These are phyloP conservation scores for Trichoderma lentiforme DNA, from an alignment of 2,329 filamentous ascomycete species.

Conservation along the genomic window DNA sequence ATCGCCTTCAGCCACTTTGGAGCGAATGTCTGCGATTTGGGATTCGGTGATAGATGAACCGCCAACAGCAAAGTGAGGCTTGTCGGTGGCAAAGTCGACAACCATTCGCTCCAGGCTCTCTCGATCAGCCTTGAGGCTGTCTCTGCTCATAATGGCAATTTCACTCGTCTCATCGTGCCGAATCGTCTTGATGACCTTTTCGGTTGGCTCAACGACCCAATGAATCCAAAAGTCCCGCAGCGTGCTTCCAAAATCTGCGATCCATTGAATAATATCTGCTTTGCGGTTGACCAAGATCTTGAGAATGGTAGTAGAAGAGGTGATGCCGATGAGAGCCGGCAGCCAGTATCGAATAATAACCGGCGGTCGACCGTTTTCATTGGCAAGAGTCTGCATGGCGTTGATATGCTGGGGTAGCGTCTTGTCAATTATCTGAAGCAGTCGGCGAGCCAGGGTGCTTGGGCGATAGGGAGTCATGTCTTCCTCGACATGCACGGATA, in stretches of 20 bases:
- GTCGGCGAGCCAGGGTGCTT: conserved; percentile 60
- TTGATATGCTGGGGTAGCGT: conserved; percentile 65
- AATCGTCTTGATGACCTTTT: conserved; percentile 85
- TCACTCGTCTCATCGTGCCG: conserved; percentile 89
- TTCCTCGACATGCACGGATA: conserved; percentile 52
- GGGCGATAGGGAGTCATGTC: conserved; percentile 46
- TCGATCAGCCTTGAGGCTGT: conserved; percentile 84
- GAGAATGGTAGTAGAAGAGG: conserved; percentile 85
- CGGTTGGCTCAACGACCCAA: conserved; percentile 85
- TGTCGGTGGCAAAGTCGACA: conserved; percentile 87
- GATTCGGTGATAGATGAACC: conserved; percentile 56
- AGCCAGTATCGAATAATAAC: conserved; percentile 83
- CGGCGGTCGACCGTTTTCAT: conserved; percentile 71
- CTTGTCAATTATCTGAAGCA: conserved; percentile 65
- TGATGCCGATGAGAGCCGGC: conserved; percentile 64
- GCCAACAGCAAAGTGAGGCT: conserved; percentile 59
- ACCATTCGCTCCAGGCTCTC: conserved; percentile 97
- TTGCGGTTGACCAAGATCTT: conserved; percentile 70
- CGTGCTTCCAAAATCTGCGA: conserved; percentile 74
- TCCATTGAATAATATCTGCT: conserved; percentile 76
- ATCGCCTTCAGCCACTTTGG: conserved; percentile 85
- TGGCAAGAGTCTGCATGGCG: conserved; percentile 54
- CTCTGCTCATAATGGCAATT: conserved; percentile 93
- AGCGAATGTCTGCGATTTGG: conserved; percentile 70
- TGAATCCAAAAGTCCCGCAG: conserved; percentile 90